A percentile compares a stretch with the other conserved stretches of the same genome.
Conservation (phyloP, 2,329 filamentous ascomycete species). For the Zalaria sp. region DNA sequence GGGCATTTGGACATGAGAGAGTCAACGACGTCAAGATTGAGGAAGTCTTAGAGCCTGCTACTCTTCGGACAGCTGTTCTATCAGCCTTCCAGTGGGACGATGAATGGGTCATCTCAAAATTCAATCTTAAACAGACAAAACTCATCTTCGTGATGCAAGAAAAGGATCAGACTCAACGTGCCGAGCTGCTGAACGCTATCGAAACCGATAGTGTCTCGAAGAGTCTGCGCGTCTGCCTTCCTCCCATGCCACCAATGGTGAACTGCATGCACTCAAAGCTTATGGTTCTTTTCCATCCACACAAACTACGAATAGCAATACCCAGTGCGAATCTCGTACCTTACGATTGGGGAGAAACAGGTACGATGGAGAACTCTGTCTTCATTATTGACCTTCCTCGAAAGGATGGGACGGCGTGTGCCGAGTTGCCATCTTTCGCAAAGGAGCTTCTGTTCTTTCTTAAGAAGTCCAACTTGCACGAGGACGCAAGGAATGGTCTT, state of each 20-base stretch:
- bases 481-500: constrained; percentile 53
- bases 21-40: constrained; percentile 73
- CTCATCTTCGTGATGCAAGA: constrained; percentile 47
- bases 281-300: constrained; percentile 68
- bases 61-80: constrained; percentile 62
- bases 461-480: constrained; percentile 48
- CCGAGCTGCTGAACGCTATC: constrained; percentile 3
- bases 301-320: constrained; percentile 64
- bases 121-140: constrained; percentile 39
- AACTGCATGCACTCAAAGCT: constrained; percentile 90
- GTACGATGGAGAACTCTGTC: constrained; percentile 74
- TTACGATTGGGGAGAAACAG: constrained; percentile 82
- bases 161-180: constrained; percentile 15
- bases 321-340: constrained; percentile 76
- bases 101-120: constrained; percentile 53
- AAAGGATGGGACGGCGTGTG: constrained; percentile 14
- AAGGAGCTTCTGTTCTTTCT: constrained; percentile 60
- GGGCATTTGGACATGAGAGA: constrained; percentile 49
- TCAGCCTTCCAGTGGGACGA: constrained; percentile 82
- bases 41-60: constrained; percentile 62
- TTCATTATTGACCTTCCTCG: constrained; percentile 87
- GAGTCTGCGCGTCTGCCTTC: constrained; percentile 58
- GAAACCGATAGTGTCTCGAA: constrained; percentile 16
- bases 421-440: constrained; percentile 38
- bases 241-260: constrained; percentile 55